Conservation (phyloP, 768 basidiomycete genomes). For the Hygrophorus pudorinus region DNA sequence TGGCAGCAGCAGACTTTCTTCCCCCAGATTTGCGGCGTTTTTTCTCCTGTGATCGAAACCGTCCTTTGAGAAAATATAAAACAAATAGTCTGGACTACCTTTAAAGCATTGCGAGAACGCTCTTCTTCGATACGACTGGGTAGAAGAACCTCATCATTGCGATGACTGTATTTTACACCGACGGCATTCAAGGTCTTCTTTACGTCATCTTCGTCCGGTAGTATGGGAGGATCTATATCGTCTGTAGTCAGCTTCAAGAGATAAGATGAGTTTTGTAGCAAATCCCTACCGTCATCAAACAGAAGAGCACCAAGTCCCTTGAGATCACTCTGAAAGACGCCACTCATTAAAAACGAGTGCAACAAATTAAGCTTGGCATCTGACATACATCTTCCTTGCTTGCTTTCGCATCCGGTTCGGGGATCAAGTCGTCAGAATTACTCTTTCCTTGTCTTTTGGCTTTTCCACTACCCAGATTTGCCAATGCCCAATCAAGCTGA, state of each 20-base stretch:
- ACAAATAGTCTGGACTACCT: conserved; percentile 24
- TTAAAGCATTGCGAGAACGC: conserved; percentile 41
- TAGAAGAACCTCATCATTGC: conserved; percentile 60
- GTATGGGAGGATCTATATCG: conserved; percentile 27
- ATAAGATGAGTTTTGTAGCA: not conserved
- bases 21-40: conserved; percentile 14
- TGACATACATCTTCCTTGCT: conserved; percentile 32
- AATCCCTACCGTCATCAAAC: conserved; percentile 53
- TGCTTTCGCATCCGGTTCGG: conserved; percentile 33
- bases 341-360: not conserved
- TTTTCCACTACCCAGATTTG: conserved; percentile 44
- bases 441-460: conserved; percentile 23
- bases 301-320: conserved; percentile 56
- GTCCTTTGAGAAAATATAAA: not conserved
- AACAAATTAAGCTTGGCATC: not conserved
- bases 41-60: conserved; percentile 17
- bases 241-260: conserved; percentile 1
- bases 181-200: conserved; percentile 46
- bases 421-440: conserved; percentile 26
- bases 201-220: conserved; percentile 34
- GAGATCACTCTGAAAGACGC: conserved; percentile 34
- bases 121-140: conserved; percentile 63
- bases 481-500: conserved; percentile 75
- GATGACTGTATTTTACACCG: conserved; percentile 65
- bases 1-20: conserved; percentile 13